These are phyloP conservation scores for Ustilago xerochloae DNA, from an alignment of 1,284 basidiomycete species.

Conservation along the genomic window DNA sequence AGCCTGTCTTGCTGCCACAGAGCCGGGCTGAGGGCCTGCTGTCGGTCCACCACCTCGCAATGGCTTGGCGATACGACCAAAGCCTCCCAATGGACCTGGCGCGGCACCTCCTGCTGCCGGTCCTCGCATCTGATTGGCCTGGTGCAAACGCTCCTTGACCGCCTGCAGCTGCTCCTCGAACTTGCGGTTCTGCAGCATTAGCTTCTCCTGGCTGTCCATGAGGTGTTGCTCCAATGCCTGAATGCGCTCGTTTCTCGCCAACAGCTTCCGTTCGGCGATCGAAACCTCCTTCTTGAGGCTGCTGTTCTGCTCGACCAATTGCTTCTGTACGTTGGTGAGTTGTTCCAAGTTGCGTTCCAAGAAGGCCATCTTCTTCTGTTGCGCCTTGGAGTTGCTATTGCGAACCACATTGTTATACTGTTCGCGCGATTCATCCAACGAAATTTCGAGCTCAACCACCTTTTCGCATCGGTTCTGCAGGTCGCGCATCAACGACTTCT, in stretches of 20 bases:
- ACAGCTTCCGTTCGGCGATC: constrained; percentile 93
- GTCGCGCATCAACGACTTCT: constrained; percentile 98
- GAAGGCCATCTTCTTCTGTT: constrained; percentile 99
- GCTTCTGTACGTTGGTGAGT: constrained; percentile 94
- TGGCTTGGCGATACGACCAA: constrained; percentile 95
- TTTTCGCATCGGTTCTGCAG: constrained; percentile 99
- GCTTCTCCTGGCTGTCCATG: constrained; percentile 89
- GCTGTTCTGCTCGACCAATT: constrained; percentile 98
- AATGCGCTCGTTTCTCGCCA: constrained; percentile 96
- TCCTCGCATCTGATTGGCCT: constrained; percentile 80
- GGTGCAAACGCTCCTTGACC: constrained; percentile 89
- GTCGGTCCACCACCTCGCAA: constrained; percentile 79
- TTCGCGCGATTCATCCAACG: constrained; percentile 97
- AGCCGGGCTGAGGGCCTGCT: constrained; percentile 42
- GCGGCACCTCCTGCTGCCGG: constrained; percentile 29
- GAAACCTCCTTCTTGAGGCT: constrained; percentile 97
- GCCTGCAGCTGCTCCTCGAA: constrained; percentile 91
- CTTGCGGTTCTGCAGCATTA: constrained; percentile 91
- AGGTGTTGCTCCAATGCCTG: constrained; percentile 81
- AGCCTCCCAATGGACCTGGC: constrained; percentile 76
- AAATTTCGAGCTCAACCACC: constrained; percentile 99
- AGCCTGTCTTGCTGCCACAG: constrained; percentile 41
- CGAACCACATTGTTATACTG: constrained; percentile 99
- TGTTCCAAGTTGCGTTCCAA: constrained; percentile 97
- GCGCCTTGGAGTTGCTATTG: constrained; percentile 96